Percentiles rank a stretch among this genome's conserved stretches.
Evolutionary conservation across 129 eudicot genomes (phyloP).

Genomic region (Chrysanthemum makinoi): DNA sequence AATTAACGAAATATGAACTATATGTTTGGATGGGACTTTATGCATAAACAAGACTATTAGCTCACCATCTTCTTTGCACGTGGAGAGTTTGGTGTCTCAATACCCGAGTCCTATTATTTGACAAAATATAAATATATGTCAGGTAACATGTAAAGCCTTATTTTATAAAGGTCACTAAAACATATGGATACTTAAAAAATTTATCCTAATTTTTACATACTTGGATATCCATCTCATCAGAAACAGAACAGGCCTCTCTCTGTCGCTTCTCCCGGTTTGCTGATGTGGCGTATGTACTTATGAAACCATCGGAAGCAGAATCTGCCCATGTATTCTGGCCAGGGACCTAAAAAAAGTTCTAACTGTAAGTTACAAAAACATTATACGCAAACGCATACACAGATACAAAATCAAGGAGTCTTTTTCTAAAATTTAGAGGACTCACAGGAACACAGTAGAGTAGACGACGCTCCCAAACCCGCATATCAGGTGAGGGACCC

Average conservation of each 20-base stretch:
- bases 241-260: slow-evolving; percentile 54
- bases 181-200: not conserved
- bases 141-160: slow-evolving; percentile 9
- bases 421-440: not conserved
- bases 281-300: slow-evolving; percentile 23
- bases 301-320: slow-evolving; percentile 34
- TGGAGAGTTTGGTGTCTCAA: slow-evolving; percentile 47
- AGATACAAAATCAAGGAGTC: not conserved
- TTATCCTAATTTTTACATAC: slow-evolving; percentile 28
- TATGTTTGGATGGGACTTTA: not conserved
- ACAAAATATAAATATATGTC: not conserved
- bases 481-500: slow-evolving; percentile 49
- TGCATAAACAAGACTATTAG: not conserved
- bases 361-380: not conserved
- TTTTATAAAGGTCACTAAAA: not conserved
- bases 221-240: slow-evolving; percentile 53
- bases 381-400: not conserved
- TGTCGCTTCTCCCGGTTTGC: slow-evolving; percentile 74
- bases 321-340: slow-evolving; percentile 81
- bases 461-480: slow-evolving; percentile 85
- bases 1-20: not conserved
- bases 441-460: slow-evolving; percentile 91
- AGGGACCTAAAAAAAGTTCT: slow-evolving; percentile 57
- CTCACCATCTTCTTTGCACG: slow-evolving; percentile 76
- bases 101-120: slow-evolving; percentile 40